Evolutionary conservation across 2,329 filamentous ascomycete genomes (phyloP).

Genomic region (Fusarium drepaniforme): DNA sequence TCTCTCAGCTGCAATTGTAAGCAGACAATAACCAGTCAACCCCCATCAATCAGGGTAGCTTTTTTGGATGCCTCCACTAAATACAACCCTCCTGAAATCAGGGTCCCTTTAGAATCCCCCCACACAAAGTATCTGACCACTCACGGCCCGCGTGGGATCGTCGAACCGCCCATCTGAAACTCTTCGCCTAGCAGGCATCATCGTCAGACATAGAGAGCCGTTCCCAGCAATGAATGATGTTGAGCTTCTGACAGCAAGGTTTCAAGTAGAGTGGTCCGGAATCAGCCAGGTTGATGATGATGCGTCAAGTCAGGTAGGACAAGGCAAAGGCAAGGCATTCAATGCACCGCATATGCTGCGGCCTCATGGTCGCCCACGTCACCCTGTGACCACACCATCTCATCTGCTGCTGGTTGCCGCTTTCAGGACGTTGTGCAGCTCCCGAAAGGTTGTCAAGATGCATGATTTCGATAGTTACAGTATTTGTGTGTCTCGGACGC

Average conservation of each 20-base stretch:
- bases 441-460: slow-evolving; percentile 6
- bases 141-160: neutral
- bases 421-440: neutral
- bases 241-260: neutral
- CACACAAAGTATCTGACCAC: slow-evolving; percentile 1
- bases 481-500: slow-evolving; percentile 20
- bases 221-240: slow-evolving; percentile 8
- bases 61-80: neutral
- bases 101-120: slow-evolving; percentile 7
- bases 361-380: slow-evolving; percentile 30
- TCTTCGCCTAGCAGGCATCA: slow-evolving; percentile 11
- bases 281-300: slow-evolving; percentile 1
- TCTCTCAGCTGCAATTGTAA: neutral
- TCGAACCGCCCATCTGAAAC: slow-evolving; percentile 25
- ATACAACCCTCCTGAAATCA: slow-evolving; percentile 13
- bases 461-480: slow-evolving; percentile 10
- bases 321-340: neutral
- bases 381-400: slow-evolving; percentile 19
- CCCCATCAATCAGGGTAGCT: neutral
- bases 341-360: neutral
- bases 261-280: neutral
- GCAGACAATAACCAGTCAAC: neutral
- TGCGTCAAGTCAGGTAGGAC: neutral
- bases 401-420: slow-evolving; percentile 13
- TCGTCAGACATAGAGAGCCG: slow-evolving; percentile 1